Conservation (phyloP, 2,329 filamentous ascomycete species). For the Pezicula carpinea region DNA sequence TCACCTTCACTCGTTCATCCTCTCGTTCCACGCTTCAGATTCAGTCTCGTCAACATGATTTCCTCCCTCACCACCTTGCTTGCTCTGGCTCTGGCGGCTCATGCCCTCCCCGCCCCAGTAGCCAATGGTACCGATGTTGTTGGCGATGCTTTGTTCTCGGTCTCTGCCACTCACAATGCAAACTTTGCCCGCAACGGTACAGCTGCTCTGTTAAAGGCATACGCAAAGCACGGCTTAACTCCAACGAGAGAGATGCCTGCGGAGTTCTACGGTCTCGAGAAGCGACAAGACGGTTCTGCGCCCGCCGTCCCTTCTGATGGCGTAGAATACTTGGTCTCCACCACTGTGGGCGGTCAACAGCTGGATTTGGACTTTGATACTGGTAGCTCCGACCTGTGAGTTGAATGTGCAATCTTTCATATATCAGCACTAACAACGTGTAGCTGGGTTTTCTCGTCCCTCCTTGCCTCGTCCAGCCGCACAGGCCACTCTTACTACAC, state of each 20-base stretch:
- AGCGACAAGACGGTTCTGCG: slow-evolving; percentile 26
- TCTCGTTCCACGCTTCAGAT: neutral
- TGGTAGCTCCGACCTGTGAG: slow-evolving; percentile 28
- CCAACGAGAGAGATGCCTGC: slow-evolving; percentile 21
- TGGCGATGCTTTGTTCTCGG: slow-evolving; percentile 12
- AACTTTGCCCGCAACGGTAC: slow-evolving; percentile 26
- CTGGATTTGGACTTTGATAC: slow-evolving; percentile 28
- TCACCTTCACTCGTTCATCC: slow-evolving; percentile 7
- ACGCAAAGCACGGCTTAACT: slow-evolving; percentile 25
- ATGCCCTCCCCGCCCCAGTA: slow-evolving; percentile 16
- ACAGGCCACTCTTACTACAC: slow-evolving; percentile 18
- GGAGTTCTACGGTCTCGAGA: slow-evolving; percentile 18
- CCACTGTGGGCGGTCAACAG: slow-evolving; percentile 22
- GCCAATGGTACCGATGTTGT: neutral
- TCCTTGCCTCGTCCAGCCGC: slow-evolving; percentile 11
- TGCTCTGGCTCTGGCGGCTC: slow-evolving; percentile 18
- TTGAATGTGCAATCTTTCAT: neutral
- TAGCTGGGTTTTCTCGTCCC: slow-evolving; percentile 28
- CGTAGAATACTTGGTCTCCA: slow-evolving; percentile 24
- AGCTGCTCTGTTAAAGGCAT: slow-evolving; percentile 26
- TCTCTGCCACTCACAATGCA: slow-evolving; percentile 22
- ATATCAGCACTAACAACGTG: neutral
- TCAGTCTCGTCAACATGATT: slow-evolving; percentile 19
- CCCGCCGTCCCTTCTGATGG: slow-evolving; percentile 14
- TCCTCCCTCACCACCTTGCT: slow-evolving; percentile 19